phyloP scores from a whole-genome alignment of 2,329 filamentous ascomycete species.

The Microdochium bolleyi region DNA sequence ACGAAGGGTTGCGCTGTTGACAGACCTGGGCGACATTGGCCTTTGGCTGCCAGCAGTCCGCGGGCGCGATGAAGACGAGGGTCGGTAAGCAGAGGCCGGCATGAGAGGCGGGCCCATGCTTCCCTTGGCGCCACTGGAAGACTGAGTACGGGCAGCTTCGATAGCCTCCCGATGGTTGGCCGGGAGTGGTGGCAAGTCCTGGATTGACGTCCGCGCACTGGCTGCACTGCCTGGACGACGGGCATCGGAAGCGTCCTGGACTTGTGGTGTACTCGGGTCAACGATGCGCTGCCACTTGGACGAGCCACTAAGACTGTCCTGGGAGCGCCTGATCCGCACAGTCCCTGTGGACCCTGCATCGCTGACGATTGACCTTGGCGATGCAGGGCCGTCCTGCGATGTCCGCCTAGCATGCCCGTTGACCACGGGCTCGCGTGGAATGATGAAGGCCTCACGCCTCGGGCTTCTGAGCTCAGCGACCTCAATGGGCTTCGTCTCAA shows the following conservation, averaged over 20 bases:
- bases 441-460: slow-evolving; percentile 47
- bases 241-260: slow-evolving; percentile 24
- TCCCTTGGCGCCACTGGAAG: slow-evolving; percentile 35
- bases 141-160: slow-evolving; percentile 62
- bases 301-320: slow-evolving; percentile 40
- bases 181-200: slow-evolving; percentile 63
- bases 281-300: slow-evolving; percentile 27
- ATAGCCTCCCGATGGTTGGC: slow-evolving; percentile 78
- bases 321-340: slow-evolving; percentile 35
- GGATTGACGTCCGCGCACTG: slow-evolving; percentile 45
- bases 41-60: slow-evolving; percentile 50
- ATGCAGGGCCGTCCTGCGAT: not conserved
- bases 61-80: slow-evolving; percentile 37
- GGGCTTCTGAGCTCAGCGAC: slow-evolving; percentile 33
- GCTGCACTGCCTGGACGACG: slow-evolving; percentile 64
- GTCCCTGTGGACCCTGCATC: slow-evolving; percentile 21
- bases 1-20: slow-evolving; percentile 48
- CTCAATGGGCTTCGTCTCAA: slow-evolving; percentile 36
- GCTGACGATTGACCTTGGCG: not conserved
- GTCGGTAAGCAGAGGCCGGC: slow-evolving; percentile 64
- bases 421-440: slow-evolving; percentile 41
- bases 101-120: slow-evolving; percentile 79
- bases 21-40: slow-evolving; percentile 34
- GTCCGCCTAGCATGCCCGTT: slow-evolving; percentile 16
- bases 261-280: slow-evolving; percentile 25